Conservation (phyloP, 1,284 basidiomycete genomes). For the Takashimella tepidaria region DNA sequence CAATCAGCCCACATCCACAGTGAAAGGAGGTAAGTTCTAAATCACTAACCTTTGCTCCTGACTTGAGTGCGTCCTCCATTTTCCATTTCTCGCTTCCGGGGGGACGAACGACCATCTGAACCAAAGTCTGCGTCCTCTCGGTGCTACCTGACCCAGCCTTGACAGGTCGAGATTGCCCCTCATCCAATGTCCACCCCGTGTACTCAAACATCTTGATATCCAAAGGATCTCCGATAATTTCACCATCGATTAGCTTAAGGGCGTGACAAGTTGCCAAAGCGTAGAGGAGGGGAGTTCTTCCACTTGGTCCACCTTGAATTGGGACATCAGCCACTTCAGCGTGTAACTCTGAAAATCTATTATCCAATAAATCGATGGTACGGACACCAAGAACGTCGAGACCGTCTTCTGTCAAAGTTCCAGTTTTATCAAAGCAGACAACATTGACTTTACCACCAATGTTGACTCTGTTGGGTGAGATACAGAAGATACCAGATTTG, state of each 20-base stretch:
- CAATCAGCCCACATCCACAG: too few species aligned
- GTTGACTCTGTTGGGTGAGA: constrained; percentile 93
- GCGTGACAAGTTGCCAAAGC: constrained; percentile 96
- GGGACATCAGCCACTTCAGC: constrained; percentile 84
- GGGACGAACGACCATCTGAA: constrained; percentile 94
- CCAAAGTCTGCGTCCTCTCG: constrained; percentile 76
- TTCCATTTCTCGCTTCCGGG: constrained; percentile 84
- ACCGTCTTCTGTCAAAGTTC: constrained; percentile 96
- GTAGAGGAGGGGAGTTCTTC: constrained; percentile 78
- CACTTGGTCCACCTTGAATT: constrained; percentile 53
- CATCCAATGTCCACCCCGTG: constrained; percentile 93
- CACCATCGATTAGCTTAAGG: constrained; percentile 83
- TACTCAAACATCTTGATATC: constrained; percentile 98
- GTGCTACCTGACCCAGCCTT: constrained; percentile 56
- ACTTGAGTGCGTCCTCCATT: constrained; percentile 86
- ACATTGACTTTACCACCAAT: constrained; percentile 96
- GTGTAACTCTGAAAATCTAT: constrained; percentile 86
- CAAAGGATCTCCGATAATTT: constrained; percentile 89
- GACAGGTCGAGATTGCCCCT: constrained; percentile 60
- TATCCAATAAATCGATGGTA: constrained; percentile 63
- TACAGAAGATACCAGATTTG: constrained; percentile 88
- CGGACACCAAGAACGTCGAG: constrained; percentile 93
- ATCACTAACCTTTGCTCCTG: constrained; percentile 62
- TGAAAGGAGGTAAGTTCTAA: too few species aligned
- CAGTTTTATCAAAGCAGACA: constrained; percentile 99